Evolutionary conservation across 2,329 filamentous ascomycete species (phyloP).

Genomic region (Hypoxylon sp.): DNA sequence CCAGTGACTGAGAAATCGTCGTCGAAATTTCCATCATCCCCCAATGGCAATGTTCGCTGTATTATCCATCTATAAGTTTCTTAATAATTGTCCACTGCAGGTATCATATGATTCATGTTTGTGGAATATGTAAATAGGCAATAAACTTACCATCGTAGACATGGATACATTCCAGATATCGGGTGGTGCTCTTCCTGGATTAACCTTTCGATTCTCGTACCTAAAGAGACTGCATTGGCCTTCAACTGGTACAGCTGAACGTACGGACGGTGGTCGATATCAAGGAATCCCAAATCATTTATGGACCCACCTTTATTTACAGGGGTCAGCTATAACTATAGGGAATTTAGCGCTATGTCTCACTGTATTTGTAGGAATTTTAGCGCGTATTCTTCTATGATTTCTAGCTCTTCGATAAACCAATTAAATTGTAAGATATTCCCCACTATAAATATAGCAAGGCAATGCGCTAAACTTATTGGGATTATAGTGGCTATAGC

Average conservation of each 20-base stretch:
- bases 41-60: conserved; percentile 30
- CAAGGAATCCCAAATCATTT: too few relatives aligned
- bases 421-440: too few relatives aligned
- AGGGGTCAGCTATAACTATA: too few relatives aligned
- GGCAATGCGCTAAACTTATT: too few relatives aligned
- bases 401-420: too few relatives aligned
- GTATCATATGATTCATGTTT: background rate
- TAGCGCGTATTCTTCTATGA: too few relatives aligned
- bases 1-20: conserved; percentile 29
- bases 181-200: conserved; percentile 32
- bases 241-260: conserved; percentile 35
- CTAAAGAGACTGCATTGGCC: conserved; percentile 34
- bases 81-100: background rate
- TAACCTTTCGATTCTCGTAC: conserved; percentile 37
- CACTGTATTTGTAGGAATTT: too few relatives aligned
- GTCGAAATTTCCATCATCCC: conserved; percentile 34
- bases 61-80: conserved; percentile 32
- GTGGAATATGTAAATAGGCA: background rate
- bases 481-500: too few relatives aligned
- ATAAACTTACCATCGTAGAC: conserved; percentile 41
- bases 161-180: conserved; percentile 43
- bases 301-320: too few relatives aligned
- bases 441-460: too few relatives aligned
- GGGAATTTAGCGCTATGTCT: too few relatives aligned
- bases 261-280: too few relatives aligned